A percentile compares a stretch with the other conserved stretches of the same genome.
phyloP scores from a whole-genome alignment of 2,329 filamentous ascomycete species.

The Colletotrichum siamense region DNA sequence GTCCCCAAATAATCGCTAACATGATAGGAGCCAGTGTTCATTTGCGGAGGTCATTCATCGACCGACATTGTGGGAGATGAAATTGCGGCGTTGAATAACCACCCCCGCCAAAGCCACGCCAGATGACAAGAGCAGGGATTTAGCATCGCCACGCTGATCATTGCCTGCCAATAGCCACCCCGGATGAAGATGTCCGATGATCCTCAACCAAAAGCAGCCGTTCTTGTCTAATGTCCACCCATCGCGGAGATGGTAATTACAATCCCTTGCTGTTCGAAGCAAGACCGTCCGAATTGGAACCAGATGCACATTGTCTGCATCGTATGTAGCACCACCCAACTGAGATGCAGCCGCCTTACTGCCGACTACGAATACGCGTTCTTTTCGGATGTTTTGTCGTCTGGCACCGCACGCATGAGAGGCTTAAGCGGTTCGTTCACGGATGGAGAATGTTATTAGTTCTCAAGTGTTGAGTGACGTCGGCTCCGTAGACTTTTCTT shows the following conservation, averaged over 20 bases:
- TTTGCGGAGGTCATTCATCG: background rate
- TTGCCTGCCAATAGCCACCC: background rate
- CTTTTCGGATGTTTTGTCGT: background rate
- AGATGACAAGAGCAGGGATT: background rate
- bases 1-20: background rate
- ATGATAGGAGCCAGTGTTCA: background rate
- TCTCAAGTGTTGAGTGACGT: background rate
- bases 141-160: background rate
- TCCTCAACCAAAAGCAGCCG: background rate
- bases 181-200: background rate
- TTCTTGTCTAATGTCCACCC: background rate
- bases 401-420: background rate
- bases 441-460: background rate
- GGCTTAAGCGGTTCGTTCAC: background rate
- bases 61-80: background rate
- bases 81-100: background rate
- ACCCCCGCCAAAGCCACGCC: background rate
- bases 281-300: background rate
- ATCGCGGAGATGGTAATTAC: background rate
- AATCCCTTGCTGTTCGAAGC: background rate
- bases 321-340: background rate
- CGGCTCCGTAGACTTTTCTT: background rate
- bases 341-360: background rate
- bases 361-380: background rate
- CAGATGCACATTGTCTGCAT: background rate